Base-by-base conservation (phyloP, 306 rosid species). In the Vicia sativa region DNA sequence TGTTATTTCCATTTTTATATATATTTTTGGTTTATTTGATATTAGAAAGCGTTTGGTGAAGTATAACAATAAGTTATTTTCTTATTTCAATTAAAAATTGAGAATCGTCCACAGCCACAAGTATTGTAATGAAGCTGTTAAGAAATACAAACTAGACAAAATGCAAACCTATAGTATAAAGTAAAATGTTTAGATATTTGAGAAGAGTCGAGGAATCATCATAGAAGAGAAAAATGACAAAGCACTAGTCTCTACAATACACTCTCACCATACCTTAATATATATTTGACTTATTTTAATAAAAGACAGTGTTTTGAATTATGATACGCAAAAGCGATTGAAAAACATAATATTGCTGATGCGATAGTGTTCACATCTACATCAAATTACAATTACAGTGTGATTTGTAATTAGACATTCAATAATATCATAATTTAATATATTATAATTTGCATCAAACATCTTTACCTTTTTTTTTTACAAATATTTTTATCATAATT, bases 1-100 rank as follows among this genome's bases (percentile, higher is more conserved):
- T 60, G 41, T 4, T n/a, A 34, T 45, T 57, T 43, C 66, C 58
- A 43, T 43, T 70, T 59, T 13, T 7, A 34, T 60, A 58, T 18
- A n/a, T n/a, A n/a, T 44, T 57, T n/a, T 43, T 41, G 55, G 55
- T 46, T 55, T 43, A 57, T 56, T 60, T 34, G 26, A 16, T 42
- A 54, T n/a, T 25, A 25, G 9, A 55, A 68, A 55, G 65, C 38
- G 55, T 39, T 55, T 14, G 65, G 65, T 55, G 16, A 68, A 55
- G 3, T 5, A 68, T 55, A 68, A n/a, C 26, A 38, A 54, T 50
- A 35, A 7, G 5, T 16, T 35, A 6, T 7, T 34, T 48, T 18
- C 21, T 14, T 45, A 16, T 1, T 45, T 45, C 4, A 45, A 14
- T 6, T 9, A 45, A 1, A 45, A 45, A 14, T 45, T 43, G 48